Base-by-base conservation (phyloP, 495 filamentous ascomycete species). In the Xylaria castorea region DNA sequence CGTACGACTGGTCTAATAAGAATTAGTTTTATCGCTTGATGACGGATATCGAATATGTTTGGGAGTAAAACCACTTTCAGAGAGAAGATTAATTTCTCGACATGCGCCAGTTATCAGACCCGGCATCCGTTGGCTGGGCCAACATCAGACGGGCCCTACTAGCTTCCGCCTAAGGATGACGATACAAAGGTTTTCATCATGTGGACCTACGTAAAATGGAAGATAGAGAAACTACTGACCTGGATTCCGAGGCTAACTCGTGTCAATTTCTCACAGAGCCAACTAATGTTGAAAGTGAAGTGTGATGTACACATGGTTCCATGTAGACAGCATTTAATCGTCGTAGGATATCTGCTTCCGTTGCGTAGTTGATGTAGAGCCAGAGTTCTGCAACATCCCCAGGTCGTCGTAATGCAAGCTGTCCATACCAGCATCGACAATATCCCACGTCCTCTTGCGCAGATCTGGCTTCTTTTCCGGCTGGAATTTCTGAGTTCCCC, bases 151-250 rank as follows among this genome's bases (percentile, higher is more conserved):
- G 73, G 70, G 61, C 67, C 75, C 72, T 68, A 71, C 75, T 69
- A 74, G 80, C 76, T 84, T 90, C 83, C 83, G 88, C 79, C 88
- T 90, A 90, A 90, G 88, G 88, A 90, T 90, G 88, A 90, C 88
- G 87, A 89, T 90, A 89, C 86, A 76, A 81, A 82, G 80, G 81
- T 81, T 88, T 85, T 89, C 88, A 88, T 90, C 88, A 89, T 85
- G 74, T 61, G 67, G 71, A 74, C 55, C 20, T 66, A 66, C 27
- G 25, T 63, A 46, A 70, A 62, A 71, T 57, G 61, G 68, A 60
- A 27, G 20, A 46, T 27, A 69, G 71, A 72, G 63, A 48, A 18
- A 67, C 38, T 61, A 80, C 78, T 53, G 68, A 80, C 78, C 78
- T 73, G 44, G 5, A 32, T 44, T 32, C 44, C 40, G 14, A 51